Base-by-base conservation (phyloP, 2,329 filamentous ascomycete species). In the Pseudogymnoascus sp. region DNA sequence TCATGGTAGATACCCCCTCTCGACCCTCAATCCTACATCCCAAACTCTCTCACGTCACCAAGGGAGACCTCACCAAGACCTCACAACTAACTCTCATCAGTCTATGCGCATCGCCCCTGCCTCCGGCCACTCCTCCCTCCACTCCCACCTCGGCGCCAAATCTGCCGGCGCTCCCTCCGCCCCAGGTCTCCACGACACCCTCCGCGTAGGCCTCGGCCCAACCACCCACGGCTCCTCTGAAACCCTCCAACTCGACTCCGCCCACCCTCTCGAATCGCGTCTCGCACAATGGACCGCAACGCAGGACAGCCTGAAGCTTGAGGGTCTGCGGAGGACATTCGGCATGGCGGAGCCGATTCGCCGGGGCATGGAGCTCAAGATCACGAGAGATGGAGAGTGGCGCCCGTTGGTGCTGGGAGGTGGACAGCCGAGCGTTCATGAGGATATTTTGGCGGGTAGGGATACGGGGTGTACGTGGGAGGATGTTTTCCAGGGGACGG, bases 321-420 rank as follows among this genome's bases (percentile, higher is more conserved):
- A 93, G 78, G 83, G 87, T 61, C 84, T 97, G 71, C 87, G 91
- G 68, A 89, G 91, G 69, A 88, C 91, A 56, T 97, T 92, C 76
- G 95, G 95, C 68, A 88, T 97, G 71, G 91, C 90, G 25, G 95
- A 97, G 83, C 95, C 95, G 2, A 87, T 97, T 71, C 87, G 92
- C 64, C 86, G 93, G 62, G 90, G 89, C 66, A 97, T 99, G 95
- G 95, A 99, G 81, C 82, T 96, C 75, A 90, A 91, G 84, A 93
- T 96, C 74, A 87, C 90, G 16, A 80, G 85, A 66, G 86, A 89
- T 65, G 89, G 91, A 67, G 87, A 90, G 76, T 96, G 92, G 89
- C 83, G 86, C 71, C 91, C 91, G 59, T 79, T 85, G 70, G 86
- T 84, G 53, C 79, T 96, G 63, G 85, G 87, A 38, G 77, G 79